Conservation (phyloP, 371 early-diverging fungal genomes). For the Nematocida homosporus region DNA sequence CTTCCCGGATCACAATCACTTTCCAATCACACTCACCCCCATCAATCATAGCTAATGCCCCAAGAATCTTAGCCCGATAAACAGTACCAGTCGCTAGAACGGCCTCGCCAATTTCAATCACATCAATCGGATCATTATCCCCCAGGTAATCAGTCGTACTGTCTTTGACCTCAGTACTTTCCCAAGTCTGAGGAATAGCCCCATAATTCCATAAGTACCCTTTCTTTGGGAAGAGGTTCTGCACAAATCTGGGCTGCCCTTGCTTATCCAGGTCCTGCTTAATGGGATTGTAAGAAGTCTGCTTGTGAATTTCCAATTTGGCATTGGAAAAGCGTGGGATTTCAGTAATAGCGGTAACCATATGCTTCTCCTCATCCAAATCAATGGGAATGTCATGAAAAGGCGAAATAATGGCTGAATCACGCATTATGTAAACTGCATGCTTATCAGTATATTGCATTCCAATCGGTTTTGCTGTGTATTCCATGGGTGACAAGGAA, state of each 20-base stretch:
- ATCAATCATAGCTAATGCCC: slow-evolving; percentile 90
- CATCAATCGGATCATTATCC: slow-evolving; percentile 96
- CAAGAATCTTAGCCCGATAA: slow-evolving; percentile 93
- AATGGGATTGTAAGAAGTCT: slow-evolving; percentile 79
- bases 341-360: slow-evolving; percentile 90
- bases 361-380: slow-evolving; percentile 71
- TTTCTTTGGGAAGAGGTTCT: slow-evolving; percentile 97
- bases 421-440: slow-evolving; percentile 58
- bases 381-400: slow-evolving; percentile 97
- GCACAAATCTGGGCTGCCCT: slow-evolving; percentile 89
- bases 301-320: slow-evolving; percentile 80
- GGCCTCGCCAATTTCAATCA: slow-evolving; percentile 86
- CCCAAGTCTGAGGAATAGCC: slow-evolving; percentile 95
- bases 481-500: slow-evolving; percentile 23
- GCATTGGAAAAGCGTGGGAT: slow-evolving; percentile 98
- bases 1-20: slow-evolving; percentile 84
- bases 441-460: slow-evolving; percentile 59
- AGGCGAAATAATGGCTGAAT: slow-evolving; percentile 74
- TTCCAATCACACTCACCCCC: slow-evolving; percentile 97
- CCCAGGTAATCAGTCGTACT: slow-evolving; percentile 80
- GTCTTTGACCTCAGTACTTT: slow-evolving; percentile 80
- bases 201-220: slow-evolving; percentile 99
- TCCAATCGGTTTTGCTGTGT: slow-evolving; percentile 38
- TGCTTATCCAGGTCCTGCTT: slow-evolving; percentile 98
- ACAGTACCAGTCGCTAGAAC: slow-evolving; percentile 83